Conservation (phyloP, 306 rosid species). For the Senna siamea region DNA sequence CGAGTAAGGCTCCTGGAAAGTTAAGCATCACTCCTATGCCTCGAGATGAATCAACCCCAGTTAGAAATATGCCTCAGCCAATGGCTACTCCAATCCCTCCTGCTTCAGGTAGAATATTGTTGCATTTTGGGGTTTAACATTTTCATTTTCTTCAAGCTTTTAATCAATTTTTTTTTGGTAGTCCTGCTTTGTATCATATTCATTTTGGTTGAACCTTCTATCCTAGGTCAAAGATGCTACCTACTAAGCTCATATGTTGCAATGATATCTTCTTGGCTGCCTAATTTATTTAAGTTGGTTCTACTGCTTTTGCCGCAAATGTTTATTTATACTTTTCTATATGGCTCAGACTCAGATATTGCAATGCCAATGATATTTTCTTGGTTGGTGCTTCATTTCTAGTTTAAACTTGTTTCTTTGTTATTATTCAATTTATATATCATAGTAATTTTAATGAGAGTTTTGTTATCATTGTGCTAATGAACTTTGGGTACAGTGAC, state of each 20-base stretch:
- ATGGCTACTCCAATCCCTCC: slow-evolving; percentile 64
- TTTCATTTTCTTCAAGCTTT: slow-evolving; percentile 34
- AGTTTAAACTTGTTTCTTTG: slow-evolving; percentile 1
- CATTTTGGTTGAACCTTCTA: slow-evolving; percentile 17
- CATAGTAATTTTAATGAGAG: no score
- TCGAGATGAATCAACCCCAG: slow-evolving; percentile 67
- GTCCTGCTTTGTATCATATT: slow-evolving; percentile 17
- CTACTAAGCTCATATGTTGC: slow-evolving; percentile 2
- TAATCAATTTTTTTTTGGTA: slow-evolving; percentile 10
- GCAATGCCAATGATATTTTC: neutral
- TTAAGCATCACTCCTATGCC: slow-evolving; percentile 76
- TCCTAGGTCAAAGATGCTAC: slow-evolving; percentile 19
- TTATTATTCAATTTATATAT: neutral
- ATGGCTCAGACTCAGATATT: neutral
- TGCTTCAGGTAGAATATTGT: slow-evolving; percentile 65
- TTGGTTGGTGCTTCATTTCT: slow-evolving; percentile 8
- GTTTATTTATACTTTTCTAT: slow-evolving; percentile 9
- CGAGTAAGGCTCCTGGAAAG: slow-evolving; percentile 80
- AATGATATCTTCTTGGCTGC: slow-evolving; percentile 13
- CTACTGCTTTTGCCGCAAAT: slow-evolving; percentile 21
- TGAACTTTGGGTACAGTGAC: neutral
- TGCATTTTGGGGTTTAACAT: slow-evolving; percentile 24
- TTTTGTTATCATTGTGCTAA: no score
- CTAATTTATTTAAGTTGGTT: neutral
- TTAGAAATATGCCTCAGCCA: slow-evolving; percentile 68